Percentiles rank a stretch among this genome's conserved stretches.
phyloP scores from a whole-genome alignment of 345 rosid genomes.

The Eucalyptus tenuipes region DNA sequence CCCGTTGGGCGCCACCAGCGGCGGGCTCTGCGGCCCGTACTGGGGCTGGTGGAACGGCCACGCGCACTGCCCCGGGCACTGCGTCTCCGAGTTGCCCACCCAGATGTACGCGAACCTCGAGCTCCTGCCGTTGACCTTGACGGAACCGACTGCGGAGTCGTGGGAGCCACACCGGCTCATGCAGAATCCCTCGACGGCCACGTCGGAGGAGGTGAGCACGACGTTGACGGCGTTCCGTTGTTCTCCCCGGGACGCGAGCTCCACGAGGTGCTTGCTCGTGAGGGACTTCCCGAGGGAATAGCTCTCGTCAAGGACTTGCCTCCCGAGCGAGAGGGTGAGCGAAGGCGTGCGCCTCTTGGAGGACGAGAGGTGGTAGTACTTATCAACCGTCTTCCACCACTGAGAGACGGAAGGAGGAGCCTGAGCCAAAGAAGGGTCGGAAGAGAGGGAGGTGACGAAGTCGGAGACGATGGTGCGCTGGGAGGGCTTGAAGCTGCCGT shows the following conservation, averaged over 20 bases:
- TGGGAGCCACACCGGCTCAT: slow-evolving; percentile 55
- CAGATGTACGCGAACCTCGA: slow-evolving; percentile 49
- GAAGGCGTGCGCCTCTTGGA: slow-evolving; percentile 2
- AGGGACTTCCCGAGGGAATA: slow-evolving; percentile 73
- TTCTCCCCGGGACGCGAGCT: slow-evolving; percentile 50
- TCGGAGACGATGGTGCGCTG: slow-evolving; percentile 54
- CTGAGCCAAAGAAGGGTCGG: slow-evolving; percentile 3
- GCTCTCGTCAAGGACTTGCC: slow-evolving; percentile 35
- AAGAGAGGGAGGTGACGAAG: slow-evolving; percentile 38
- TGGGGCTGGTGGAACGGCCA: slow-evolving; percentile 30
- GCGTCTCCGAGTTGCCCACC: slow-evolving; percentile 75
- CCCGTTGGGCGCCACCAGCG: slow-evolving; percentile 15
- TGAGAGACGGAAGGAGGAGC: slow-evolving; percentile 44
- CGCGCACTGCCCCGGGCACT: slow-evolving; percentile 31
- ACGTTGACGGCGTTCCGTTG: slow-evolving; percentile 38
- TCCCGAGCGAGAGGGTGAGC: slow-evolving; percentile 29
- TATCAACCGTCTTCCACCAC: slow-evolving; percentile 70
- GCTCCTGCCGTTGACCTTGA: slow-evolving; percentile 3
- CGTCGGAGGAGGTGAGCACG: slow-evolving; percentile 51
- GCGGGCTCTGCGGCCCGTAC: not conserved
- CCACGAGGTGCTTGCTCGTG: slow-evolving; percentile 16
- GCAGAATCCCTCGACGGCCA: slow-evolving; percentile 42
- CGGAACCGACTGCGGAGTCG: slow-evolving; percentile 25
- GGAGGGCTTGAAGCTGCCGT: slow-evolving; percentile 60
- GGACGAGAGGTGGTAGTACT: slow-evolving; percentile 37